Conservation (phyloP, 371 early-diverging fungal species). For the Chytridium lagenaria region DNA sequence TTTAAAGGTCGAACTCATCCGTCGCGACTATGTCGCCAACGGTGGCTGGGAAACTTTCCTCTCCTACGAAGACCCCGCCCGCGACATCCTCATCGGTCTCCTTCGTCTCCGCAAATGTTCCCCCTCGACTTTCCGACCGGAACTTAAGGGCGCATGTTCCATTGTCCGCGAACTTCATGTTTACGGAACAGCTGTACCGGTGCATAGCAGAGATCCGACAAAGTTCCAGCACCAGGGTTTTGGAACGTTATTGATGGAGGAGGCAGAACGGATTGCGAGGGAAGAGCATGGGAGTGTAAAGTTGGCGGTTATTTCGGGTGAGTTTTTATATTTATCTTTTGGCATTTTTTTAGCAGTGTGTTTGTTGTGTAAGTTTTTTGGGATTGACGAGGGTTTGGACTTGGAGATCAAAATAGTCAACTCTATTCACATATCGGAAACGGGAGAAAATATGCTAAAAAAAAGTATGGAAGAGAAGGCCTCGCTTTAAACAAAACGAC, state of each 20-base stretch:
- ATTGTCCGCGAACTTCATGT: conserved; percentile 99
- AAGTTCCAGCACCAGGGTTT: conserved; percentile 99
- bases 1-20: conserved; percentile 92
- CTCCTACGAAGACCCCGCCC: conserved; percentile 98
- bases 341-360: neutral
- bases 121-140: conserved; percentile 91
- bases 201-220: conserved; percentile 94
- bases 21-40: conserved; percentile 99
- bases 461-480: no score
- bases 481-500: no score
- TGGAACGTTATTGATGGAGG: conserved; percentile 98
- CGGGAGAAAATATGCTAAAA: no score
- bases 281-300: conserved; percentile 98
- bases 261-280: conserved; percentile 98
- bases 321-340: conserved; percentile 3
- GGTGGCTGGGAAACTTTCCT: conserved; percentile 99
- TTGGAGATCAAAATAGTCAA: no score
- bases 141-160: conserved; percentile 85
- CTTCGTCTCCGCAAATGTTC: conserved; percentile 96
- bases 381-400: no score
- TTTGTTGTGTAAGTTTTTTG: no score
- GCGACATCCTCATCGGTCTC: conserved; percentile 98
- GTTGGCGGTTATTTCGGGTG: conserved; percentile 96
- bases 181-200: conserved; percentile 98
- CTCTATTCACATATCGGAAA: neutral